Evolutionary conservation across 2,329 filamentous ascomycete genomes (phyloP).

Genomic region (Aspergillus texensis): DNA sequence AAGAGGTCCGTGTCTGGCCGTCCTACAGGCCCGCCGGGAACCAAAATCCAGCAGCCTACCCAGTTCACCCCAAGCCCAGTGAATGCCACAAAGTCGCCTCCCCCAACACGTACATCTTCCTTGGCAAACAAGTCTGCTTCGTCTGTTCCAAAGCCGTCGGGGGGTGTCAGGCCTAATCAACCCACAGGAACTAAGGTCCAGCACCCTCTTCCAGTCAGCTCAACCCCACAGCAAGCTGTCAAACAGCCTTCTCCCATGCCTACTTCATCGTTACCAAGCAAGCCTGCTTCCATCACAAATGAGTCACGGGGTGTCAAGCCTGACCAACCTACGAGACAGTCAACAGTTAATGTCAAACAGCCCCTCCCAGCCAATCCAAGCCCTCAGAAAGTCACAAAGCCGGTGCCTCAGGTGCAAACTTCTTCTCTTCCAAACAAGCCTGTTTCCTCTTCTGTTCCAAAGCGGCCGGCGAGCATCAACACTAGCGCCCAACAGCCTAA

Average conservation of each 20-base stretch:
- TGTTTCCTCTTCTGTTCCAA: constrained; percentile 5
- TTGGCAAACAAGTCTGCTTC: neutral
- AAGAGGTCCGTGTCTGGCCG: neutral
- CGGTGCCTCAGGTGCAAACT: neutral
- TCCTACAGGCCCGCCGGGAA: neutral
- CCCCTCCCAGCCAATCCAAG: neutral
- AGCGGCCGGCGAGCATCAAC: constrained; percentile 25
- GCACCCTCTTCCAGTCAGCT: neutral
- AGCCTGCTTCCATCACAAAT: neutral
- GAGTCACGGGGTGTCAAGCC: neutral
- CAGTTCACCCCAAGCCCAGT: neutral
- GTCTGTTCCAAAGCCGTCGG: neutral
- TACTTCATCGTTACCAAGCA: neutral
- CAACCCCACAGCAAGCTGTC: neutral
- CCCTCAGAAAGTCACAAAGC: neutral
- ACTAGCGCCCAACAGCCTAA: constrained; percentile 16
- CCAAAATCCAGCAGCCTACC: neutral
- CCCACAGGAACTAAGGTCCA: neutral
- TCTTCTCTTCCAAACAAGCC: neutral
- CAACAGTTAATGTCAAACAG: neutral
- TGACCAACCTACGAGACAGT: neutral
- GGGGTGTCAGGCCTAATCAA: neutral
- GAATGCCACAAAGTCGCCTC: neutral
- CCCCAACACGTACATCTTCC: neutral
- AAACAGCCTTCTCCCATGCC: neutral